Evolutionary conservation across 2,329 filamentous ascomycete genomes (phyloP).

Genomic region (Colletotrichum camelliae): DNA sequence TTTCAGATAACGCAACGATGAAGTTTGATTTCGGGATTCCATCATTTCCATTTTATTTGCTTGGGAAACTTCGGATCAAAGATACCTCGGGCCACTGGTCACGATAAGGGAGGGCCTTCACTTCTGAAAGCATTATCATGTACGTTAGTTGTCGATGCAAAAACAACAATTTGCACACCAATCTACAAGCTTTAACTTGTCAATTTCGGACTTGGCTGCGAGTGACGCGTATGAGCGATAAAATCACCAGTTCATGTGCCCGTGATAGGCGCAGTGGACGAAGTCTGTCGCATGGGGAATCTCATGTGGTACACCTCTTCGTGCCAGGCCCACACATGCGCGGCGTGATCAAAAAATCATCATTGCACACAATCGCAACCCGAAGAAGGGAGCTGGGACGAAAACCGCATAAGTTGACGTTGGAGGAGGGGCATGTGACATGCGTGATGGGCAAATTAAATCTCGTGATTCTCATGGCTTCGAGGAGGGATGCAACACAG

Average conservation of each 20-base stretch:
- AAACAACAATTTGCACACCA: neutral
- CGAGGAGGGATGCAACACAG: neutral
- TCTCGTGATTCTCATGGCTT: neutral
- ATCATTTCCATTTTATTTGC: neutral
- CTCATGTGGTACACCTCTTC: neutral
- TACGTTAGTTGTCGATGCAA: neutral
- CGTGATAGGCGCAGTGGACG: neutral
- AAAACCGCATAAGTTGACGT: neutral
- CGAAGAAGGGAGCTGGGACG: neutral
- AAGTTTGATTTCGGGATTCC: neutral
- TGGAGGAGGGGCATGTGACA: neutral
- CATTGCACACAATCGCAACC: neutral
- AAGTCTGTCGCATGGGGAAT: neutral
- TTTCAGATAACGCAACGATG: neutral
- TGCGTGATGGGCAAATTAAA: neutral
- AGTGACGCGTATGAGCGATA: neutral
- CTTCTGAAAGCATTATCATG: slow-evolving; percentile 2
- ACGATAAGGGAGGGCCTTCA: slow-evolving; percentile 2
- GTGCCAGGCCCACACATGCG: neutral
- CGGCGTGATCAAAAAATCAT: neutral
- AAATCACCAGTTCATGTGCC: neutral
- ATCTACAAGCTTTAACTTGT: slow-evolving; percentile 1
- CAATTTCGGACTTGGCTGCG: fast-evolving
- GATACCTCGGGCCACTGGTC: slow-evolving; percentile 12
- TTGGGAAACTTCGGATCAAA: neutral